These are phyloP conservation scores for Blumeria hordei DNA, from an alignment of 2,329 filamentous ascomycete species.

Conservation along the genomic window DNA sequence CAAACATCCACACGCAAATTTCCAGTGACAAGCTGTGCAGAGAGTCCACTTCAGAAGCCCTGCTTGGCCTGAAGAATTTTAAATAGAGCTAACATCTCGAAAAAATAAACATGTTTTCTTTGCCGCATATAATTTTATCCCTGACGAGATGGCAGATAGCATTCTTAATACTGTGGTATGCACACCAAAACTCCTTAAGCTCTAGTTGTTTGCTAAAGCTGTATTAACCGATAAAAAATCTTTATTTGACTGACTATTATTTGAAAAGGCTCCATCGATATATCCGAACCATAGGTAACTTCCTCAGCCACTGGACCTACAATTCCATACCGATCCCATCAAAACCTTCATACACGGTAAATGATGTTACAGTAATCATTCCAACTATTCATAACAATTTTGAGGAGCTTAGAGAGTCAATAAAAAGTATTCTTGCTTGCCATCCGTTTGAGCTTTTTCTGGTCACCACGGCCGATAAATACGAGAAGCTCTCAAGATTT, in stretches of 20 bases:
- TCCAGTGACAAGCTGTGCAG: neutral
- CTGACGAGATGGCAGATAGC: neutral
- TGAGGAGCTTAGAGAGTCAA: conserved; percentile 57
- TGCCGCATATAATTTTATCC: neutral
- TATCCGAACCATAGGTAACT: conserved; percentile 61
- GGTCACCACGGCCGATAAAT: conserved; percentile 66
- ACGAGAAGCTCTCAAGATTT: conserved; percentile 41
- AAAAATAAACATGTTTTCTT: neutral
- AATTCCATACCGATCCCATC: conserved; percentile 61
- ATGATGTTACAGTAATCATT: conserved; percentile 83
- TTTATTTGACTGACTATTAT: neutral
- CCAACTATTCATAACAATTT: conserved; percentile 78
- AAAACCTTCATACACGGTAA: conserved; percentile 40
- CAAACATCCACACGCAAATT: neutral
- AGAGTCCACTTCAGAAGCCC: neutral
- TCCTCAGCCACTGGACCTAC: conserved; percentile 67
- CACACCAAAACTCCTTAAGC: neutral
- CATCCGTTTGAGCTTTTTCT: conserved; percentile 52
- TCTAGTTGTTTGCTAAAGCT: neutral
- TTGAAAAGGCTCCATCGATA: conserved; percentile 59
- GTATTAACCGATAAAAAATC: neutral
- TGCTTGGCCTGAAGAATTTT: neutral
- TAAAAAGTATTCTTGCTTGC: conserved; percentile 52
- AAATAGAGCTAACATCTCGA: neutral
- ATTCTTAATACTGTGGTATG: conserved; percentile 1